phyloP scores from a whole-genome alignment of 768 basidiomycete species.

The Tylopilus felleus region DNA sequence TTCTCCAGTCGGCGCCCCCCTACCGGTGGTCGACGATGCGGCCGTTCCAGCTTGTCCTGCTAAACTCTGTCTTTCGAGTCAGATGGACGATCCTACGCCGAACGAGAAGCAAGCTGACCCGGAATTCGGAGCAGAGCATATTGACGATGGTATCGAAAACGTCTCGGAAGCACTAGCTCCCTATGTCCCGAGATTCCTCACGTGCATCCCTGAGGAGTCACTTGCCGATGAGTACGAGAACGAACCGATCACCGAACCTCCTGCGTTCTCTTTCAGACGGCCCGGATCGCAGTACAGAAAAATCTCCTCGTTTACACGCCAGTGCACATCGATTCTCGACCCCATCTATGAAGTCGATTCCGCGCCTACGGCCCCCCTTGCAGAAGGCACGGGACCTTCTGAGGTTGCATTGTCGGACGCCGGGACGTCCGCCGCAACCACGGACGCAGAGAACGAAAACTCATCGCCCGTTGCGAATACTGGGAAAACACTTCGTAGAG shows the following conservation, averaged over 20 bases:
- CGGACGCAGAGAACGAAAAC: neutral
- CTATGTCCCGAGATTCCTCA: conserved; percentile 4
- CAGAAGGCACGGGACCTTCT: neutral
- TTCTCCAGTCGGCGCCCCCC: neutral
- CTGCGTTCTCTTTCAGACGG: conserved; percentile 2
- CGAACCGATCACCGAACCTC: neutral
- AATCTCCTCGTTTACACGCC: neutral
- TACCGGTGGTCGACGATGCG: neutral
- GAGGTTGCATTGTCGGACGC: too few relatives aligned
- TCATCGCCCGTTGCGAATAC: neutral
- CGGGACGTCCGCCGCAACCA: neutral
- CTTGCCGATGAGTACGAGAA: conserved; percentile 2
- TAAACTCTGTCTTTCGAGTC: neutral
- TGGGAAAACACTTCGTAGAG: neutral
- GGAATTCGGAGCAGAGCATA: neutral
- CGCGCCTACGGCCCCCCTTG: neutral
- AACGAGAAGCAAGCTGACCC: neutral
- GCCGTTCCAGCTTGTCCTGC: neutral
- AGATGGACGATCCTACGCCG: neutral
- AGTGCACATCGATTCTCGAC: neutral
- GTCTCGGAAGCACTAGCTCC: conserved; percentile 1
- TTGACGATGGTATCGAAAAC: neutral
- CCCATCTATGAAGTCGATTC: neutral
- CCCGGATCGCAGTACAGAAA: neutral
- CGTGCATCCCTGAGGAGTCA: conserved; percentile 8